Evolutionary conservation across 1,139 yeast genomes (phyloP).

Genomic region (Barnettozyma hawaiiensis): DNA sequence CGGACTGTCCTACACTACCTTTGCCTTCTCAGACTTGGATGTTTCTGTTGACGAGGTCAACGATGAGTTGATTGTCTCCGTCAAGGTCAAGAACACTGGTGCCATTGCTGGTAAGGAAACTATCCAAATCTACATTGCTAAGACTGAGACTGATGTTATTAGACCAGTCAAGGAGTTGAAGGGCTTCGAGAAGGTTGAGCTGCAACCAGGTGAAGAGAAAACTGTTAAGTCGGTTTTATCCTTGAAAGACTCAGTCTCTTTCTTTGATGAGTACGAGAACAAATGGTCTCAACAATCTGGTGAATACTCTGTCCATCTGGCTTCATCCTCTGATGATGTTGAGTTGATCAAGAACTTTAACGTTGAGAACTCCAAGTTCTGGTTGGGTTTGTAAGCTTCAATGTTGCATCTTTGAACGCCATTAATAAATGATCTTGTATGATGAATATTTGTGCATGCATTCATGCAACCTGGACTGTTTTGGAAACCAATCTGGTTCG

Average conservation of each 20-base stretch:
- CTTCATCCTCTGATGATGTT: conserved; percentile 33
- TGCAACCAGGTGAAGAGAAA: conserved; percentile 38
- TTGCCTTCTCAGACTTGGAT: conserved; percentile 30
- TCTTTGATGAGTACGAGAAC: conserved; percentile 44
- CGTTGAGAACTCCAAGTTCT: conserved; percentile 25
- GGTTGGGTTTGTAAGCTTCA: conserved; percentile 19
- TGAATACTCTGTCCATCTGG: conserved; percentile 43
- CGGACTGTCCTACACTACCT: conserved; percentile 54
- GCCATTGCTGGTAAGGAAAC: conserved; percentile 38
- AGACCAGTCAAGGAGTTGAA: conserved; percentile 56
- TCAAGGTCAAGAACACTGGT: conserved; percentile 41
- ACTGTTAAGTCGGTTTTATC: conserved; percentile 34
- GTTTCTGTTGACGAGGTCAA: conserved; percentile 24
- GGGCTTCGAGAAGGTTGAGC: conserved; percentile 44
- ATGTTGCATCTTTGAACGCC: not conserved
- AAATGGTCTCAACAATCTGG: conserved; percentile 50
- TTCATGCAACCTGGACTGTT: too few relatives aligned
- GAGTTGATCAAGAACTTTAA: conserved; percentile 24
- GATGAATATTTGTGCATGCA: too few relatives aligned
- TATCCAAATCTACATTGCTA: conserved; percentile 40
- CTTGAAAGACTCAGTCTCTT: conserved; percentile 47
- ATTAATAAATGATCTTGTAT: not conserved
- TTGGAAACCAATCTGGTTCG: too few relatives aligned
- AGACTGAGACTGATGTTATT: conserved; percentile 35
- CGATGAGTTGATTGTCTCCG: conserved; percentile 33